These are phyloP conservation scores for Zygoascus biomembranicola DNA, from an alignment of 805 yeast genomes.

Conservation along the genomic window DNA sequence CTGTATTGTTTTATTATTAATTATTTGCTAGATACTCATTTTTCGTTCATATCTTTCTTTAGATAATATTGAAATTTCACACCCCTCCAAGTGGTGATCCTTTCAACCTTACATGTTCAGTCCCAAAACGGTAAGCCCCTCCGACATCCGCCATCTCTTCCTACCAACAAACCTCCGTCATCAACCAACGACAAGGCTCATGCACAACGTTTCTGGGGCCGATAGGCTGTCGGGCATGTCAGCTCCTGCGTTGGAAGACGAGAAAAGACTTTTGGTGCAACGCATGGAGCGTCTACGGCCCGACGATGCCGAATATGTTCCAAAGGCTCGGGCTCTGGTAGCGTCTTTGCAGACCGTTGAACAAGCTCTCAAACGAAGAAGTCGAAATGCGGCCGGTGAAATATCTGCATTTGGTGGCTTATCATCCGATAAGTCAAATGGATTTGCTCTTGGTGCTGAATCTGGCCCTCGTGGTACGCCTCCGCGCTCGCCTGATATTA, in stretches of 20 bases:
- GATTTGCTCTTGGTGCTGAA: neutral
- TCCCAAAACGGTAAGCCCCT: no score
- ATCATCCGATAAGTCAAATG: neutral
- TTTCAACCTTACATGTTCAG: no score
- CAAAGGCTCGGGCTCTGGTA: neutral
- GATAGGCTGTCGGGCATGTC: neutral
- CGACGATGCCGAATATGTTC: neutral
- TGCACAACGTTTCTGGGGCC: neutral
- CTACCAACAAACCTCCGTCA: no score
- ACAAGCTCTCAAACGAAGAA: neutral
- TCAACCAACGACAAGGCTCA: no score
- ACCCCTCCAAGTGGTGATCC: no score
- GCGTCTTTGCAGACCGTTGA: neutral
- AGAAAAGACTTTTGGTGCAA: neutral
- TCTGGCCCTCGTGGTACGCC: neutral
- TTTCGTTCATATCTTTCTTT: no score
- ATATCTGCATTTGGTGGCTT: neutral
- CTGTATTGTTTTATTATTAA: no score
- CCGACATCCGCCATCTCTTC: no score
- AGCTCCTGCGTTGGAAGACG: neutral
- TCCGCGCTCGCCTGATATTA: neutral
- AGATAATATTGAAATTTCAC: no score
- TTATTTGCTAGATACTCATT: no score
- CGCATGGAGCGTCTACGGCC: neutral
- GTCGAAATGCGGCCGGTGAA: neutral